Evolutionary conservation across 148 eudicot genomes (phyloP).

Genomic region (Cornus controversa): DNA sequence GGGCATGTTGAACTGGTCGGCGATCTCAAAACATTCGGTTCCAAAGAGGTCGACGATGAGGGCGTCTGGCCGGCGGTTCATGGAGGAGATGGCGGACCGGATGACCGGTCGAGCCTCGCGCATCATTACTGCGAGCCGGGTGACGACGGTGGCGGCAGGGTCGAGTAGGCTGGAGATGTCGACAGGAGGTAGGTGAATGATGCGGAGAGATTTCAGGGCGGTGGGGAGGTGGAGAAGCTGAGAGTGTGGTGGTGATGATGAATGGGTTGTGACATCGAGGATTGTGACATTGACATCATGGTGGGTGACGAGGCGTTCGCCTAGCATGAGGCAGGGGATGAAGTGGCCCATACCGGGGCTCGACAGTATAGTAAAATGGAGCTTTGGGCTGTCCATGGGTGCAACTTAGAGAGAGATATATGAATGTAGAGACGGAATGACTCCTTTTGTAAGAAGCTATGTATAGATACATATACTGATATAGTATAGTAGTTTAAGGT

Average conservation of each 20-base stretch:
- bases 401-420: neutral
- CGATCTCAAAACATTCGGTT: constrained; percentile 15
- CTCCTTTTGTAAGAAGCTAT: no score
- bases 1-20: neutral
- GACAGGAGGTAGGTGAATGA: constrained; percentile 15
- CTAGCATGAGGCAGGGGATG: constrained; percentile 26
- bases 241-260: neutral
- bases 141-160: constrained; percentile 18
- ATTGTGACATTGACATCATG: constrained; percentile 17
- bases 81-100: constrained; percentile 2
- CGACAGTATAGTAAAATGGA: constrained; percentile 21
- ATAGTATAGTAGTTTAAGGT: no score
- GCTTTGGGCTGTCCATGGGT: neutral
- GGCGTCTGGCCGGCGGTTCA: constrained; percentile 15
- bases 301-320: constrained; percentile 19
- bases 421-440: neutral
- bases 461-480: no score
- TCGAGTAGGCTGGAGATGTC: constrained; percentile 18
- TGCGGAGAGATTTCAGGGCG: neutral
- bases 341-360: constrained; percentile 39
- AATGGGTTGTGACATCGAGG: neutral
- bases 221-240: neutral
- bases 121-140: constrained; percentile 21
- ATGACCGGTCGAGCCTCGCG: constrained; percentile 15
- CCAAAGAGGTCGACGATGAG: constrained; percentile 22